Percentiles rank a stretch among this genome's conserved stretches.
phyloP scores from a whole-genome alignment of 495 filamentous ascomycete genomes.

The Elaphomyces granulatus region DNA sequence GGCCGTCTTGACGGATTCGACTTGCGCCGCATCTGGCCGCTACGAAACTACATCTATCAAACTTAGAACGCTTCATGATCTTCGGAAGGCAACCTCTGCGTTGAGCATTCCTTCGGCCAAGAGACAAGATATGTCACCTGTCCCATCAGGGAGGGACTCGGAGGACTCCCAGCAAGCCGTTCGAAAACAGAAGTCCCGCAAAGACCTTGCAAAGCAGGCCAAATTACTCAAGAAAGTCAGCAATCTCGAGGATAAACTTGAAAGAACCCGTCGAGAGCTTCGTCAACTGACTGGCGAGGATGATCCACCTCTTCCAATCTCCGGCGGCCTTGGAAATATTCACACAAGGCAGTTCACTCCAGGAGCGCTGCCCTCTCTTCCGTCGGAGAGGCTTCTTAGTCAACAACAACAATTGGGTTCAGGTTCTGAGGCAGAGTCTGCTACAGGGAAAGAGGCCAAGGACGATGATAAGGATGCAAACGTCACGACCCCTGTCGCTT shows the following conservation, averaged over 20 bases:
- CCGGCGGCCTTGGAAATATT: constrained; percentile 19
- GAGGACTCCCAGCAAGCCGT: constrained; percentile 21
- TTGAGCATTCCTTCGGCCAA: constrained; percentile 21
- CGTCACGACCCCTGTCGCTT: constrained; percentile 5
- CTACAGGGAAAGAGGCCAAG: background rate
- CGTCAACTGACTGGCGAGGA: constrained; percentile 31
- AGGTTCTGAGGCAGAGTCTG: constrained; percentile 2
- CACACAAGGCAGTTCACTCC: constrained; percentile 37
- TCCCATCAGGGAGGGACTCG: constrained; percentile 8
- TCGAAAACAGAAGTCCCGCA: constrained; percentile 40
- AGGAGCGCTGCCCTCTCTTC: constrained; percentile 41
- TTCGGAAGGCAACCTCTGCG: constrained; percentile 21
- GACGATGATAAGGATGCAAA: constrained; percentile 5
- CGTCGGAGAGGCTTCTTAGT: constrained; percentile 42
- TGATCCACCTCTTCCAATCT: constrained; percentile 17
- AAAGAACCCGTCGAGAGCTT: constrained; percentile 44
- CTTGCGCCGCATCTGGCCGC: background rate
- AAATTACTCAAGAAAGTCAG: constrained; percentile 52
- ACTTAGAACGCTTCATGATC: constrained; percentile 21
- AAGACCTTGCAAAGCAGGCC: constrained; percentile 45
- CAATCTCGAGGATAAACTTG: constrained; percentile 48
- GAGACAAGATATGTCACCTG: constrained; percentile 8
- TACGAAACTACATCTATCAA: constrained; percentile 2
- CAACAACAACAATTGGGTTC: constrained; percentile 11
- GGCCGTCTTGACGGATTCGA: background rate